Evolutionary conservation across 129 eudicot species (phyloP).

Genomic region (Chrysanthemum makinoi): DNA sequence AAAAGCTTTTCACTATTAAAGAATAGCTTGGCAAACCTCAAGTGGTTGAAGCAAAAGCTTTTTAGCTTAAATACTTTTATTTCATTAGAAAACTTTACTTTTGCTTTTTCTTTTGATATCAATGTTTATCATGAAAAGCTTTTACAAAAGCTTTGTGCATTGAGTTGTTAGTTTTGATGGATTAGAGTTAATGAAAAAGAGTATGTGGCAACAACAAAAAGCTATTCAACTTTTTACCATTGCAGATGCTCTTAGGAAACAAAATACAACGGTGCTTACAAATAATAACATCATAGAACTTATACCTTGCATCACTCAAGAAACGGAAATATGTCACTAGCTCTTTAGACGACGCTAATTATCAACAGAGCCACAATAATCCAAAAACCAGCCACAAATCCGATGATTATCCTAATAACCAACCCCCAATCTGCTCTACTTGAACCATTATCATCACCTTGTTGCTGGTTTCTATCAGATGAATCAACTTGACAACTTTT

Average conservation of each 20-base stretch:
- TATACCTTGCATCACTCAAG: neutral
- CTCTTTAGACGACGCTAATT: neutral
- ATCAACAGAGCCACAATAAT: neutral
- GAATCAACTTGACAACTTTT: neutral
- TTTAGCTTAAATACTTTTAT: no score
- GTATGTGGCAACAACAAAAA: no score
- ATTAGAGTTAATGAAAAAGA: no score
- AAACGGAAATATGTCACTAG: neutral
- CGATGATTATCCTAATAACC: neutral
- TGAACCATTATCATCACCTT: neutral
- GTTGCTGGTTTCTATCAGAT: neutral
- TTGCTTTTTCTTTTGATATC: no score
- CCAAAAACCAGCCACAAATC: neutral
- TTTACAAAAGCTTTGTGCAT: no score
- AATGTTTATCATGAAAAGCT: no score
- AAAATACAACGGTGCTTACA: neutral
- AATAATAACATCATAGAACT: neutral
- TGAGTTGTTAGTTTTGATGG: no score
- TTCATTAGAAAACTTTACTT: no score
- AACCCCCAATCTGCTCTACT: neutral
- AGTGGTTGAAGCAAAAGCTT: no score
- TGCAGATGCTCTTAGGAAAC: neutral
- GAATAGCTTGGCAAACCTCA: no score
- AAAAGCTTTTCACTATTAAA: no score
- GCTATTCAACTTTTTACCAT: no score